Base-by-base conservation (phyloP, 306 rosid genomes). In the Astragalus glycyphyllos region DNA sequence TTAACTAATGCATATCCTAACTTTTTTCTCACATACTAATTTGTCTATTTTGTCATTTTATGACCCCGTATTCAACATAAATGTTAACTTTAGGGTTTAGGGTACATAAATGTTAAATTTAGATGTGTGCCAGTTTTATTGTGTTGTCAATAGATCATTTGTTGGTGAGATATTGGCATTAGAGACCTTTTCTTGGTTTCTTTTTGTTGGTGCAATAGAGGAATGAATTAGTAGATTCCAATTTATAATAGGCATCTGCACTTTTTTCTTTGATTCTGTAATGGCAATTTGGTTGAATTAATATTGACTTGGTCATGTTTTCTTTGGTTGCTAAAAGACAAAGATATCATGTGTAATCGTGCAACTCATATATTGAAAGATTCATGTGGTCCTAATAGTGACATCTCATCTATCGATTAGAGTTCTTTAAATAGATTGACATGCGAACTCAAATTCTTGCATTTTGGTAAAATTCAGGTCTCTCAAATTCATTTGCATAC, bases 401-500 rank as follows among this genome's bases (percentile, higher is more conserved):
- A 11, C 40, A 44, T 60, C 37, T 34, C 67, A 58, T 29, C 31
- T 4, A 11, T 59, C 16, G 46, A 29, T 57, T 8, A 57, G 8
- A n/a, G 6, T 73, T 58, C 48, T 13, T 66, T 72, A 53, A 76
- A 72, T 60, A 54, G 68, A 45, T 60, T 68, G 26, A 20, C 65
- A 17, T 48, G 51, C n/a, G n/a, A n/a, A n/a, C n/a, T n/a, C n/a
- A n/a, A n/a, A n/a, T n/a, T n/a, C n/a, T n/a, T n/a, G n/a, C n/a
- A n/a, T n/a, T n/a, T n/a, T n/a, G n/a, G n/a, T n/a, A n/a, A n/a
- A n/a, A n/a, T n/a, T n/a, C n/a, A n/a, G n/a, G n/a, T n/a, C n/a
- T n/a, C n/a, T n/a, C n/a, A n/a, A n/a, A n/a, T n/a, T n/a, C n/a
- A n/a, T n/a, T n/a, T n/a, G n/a, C n/a, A n/a, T n/a, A n/a, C n/a